Evolutionary conservation across 768 basidiomycete species (phyloP), one percentile per base, ranked within the genome.

Genomic region (Leucosporidium creatinivorum): DNA sequence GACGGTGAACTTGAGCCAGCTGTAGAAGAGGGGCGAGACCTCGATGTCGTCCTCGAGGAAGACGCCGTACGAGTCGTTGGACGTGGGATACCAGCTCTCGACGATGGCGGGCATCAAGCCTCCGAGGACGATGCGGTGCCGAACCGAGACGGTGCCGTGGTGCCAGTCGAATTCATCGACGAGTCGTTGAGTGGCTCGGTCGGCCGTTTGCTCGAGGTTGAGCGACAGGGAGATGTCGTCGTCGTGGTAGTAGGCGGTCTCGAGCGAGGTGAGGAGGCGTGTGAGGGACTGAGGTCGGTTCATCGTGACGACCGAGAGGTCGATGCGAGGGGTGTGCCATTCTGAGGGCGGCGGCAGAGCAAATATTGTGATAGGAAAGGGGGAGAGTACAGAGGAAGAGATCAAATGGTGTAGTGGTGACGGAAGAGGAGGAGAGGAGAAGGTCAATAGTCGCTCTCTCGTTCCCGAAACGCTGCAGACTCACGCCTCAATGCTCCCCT

Each of bases 11-110:
- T 93, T 92, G 65, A 84, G 74, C 89, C 90, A 93, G 9, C 87
- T 89, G 75, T 89, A 92, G 77, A 89, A 90, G 31, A 91, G 76
- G 1, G 89, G 87, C 13, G 89, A 91, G 12, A 92, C 77, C 75
- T 93, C 91, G 15, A 91, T 81, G 75, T 93, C 91, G 74, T 93
- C 91, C 77, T 92, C 91, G 26, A 93, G 82, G 25, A 93, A 78
- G 25, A 93, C 76, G 10, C 87, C 90, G 75, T 91, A 91, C 2
- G 85, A 84, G 72, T 92, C 79, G 67, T 89, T 83, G 36, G 82
- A 81, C 30, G 80, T 78, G 7, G 91, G 91, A 75, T 89, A 93
- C 90, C 91, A 93, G 7, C 89, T 89, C 78, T 92, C 91, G 19
- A 91, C 87, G 19, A 93, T 85, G 9, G 91, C 88, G 4, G 88